Percentiles rank a stretch among this genome's conserved stretches.
Evolutionary conservation across 139 green algal species (phyloP).

Genomic region (Chlamydomonas schloesseri): DNA sequence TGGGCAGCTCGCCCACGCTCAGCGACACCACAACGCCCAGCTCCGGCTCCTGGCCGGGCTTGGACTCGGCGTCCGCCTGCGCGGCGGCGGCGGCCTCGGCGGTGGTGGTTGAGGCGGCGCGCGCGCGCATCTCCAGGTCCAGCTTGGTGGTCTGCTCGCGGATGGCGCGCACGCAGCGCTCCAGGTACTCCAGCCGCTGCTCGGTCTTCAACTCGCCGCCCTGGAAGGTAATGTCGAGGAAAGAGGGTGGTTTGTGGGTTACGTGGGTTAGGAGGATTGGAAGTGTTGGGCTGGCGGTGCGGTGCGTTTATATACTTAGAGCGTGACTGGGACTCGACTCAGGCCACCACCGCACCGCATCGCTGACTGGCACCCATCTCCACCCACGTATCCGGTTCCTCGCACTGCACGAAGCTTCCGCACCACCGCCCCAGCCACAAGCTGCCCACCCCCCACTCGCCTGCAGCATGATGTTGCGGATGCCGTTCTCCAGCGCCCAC

Average conservation of each 20-base stretch:
- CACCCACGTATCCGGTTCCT: too few species aligned
- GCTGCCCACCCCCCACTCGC: not conserved
- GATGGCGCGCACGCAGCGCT: conserved; percentile 45
- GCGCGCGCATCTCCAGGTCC: conserved; percentile 49
- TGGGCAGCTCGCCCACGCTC: conserved; percentile 68
- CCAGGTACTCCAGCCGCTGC: conserved; percentile 65
- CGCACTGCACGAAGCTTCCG: too few species aligned
- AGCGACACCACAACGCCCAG: conserved; percentile 72
- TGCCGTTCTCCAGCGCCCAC: conserved; percentile 68
- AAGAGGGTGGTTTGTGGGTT: too few species aligned
- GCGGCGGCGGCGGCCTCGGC: not conserved
- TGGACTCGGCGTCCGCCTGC: not conserved
- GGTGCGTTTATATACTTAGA: too few species aligned
- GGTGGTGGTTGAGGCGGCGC: too few species aligned
- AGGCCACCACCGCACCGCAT: too few species aligned
- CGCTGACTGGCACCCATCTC: too few species aligned
- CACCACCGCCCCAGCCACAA: not conserved
- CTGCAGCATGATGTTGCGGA: conserved; percentile 80
- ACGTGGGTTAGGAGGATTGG: too few species aligned
- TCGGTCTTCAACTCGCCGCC: conserved; percentile 67
- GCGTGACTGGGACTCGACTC: too few species aligned
- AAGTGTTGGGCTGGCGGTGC: too few species aligned
- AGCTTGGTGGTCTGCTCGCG: conserved; percentile 54
- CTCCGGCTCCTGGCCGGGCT: not conserved
- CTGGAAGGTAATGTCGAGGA: too few species aligned